phyloP scores from a whole-genome alignment of 179 eudicot species.

The Beta corolliflora region DNA sequence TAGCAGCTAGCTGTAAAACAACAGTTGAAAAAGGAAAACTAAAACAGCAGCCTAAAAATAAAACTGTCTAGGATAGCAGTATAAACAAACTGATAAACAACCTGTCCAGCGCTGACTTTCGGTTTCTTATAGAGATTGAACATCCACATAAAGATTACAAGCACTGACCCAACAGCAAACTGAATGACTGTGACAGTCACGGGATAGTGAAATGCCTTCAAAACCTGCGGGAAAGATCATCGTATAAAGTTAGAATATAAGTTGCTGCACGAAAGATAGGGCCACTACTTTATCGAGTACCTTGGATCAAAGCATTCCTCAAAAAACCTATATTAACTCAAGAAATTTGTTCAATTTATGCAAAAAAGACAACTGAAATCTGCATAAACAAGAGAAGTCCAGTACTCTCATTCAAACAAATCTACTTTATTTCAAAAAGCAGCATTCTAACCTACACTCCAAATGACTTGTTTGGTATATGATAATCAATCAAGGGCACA shows the following conservation, averaged over 20 bases:
- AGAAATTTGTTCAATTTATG: neutral
- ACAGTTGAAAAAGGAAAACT: neutral
- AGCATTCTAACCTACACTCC: neutral
- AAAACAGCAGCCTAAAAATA: neutral
- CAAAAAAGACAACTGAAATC: neutral
- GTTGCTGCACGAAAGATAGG: neutral
- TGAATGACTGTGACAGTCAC: constrained; percentile 69
- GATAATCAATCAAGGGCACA: neutral
- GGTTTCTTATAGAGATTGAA: constrained; percentile 81
- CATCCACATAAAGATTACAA: constrained; percentile 80
- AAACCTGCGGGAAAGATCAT: constrained; percentile 51
- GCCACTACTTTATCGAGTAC: neutral
- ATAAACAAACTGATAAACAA: constrained; percentile 22
- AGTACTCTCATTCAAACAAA: neutral
- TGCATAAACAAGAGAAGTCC: neutral
- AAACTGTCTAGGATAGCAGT: neutral
- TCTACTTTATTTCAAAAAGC: neutral
- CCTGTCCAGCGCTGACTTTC: constrained; percentile 80
- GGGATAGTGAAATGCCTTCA: constrained; percentile 79
- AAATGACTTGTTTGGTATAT: neutral
- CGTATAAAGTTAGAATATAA: constrained; percentile 4
- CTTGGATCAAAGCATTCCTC: neutral
- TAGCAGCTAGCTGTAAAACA: constrained; percentile 72
- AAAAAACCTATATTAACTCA: neutral
- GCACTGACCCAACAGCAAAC: constrained; percentile 78